Evolutionary conservation across 169 alveolate genomes (phyloP), one percentile per base, ranked within the genome.

Genomic region (Plasmodium fragile): DNA sequence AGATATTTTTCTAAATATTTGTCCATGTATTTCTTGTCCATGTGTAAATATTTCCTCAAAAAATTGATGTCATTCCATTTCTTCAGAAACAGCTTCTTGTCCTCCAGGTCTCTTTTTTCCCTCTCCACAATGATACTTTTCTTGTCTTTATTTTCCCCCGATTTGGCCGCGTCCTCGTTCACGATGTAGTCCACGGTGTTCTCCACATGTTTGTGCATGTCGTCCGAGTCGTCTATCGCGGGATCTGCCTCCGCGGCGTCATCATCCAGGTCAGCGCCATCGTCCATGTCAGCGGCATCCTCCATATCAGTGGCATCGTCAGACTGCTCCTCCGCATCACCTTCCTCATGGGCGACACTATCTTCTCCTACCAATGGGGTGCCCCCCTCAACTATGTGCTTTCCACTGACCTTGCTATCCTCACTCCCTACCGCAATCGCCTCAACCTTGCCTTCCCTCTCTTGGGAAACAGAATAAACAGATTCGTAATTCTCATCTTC

Each of bases 21-120:
- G 43, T 87, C 85, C n/a, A 49, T 59, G 16, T 53, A 59, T 22
- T 73, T 65, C 59, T 87, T 87, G 7, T 77, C 81, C 39, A 87
- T 77, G 5, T 30, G 65, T 75, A 87, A 87, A 87, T 87, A 87
- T 52, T 87, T 87, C 45, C 89, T 77, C 32, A 87, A 87, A 77
- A 77, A 77, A 77, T 87, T 43, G 3, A 87, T 87, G 49, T 87
- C 93, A 32, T 87, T 75, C 45, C 80, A 39, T 77, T 87, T 87
- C 30, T 87, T 75, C 41, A 87, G 41, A 16, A 87, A 52, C 5
- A 13, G n/a, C 52, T 77, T 85, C 59, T 83, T 78, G 34, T 94
- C 69, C 18, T 92, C 93, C 65, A 85, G 25, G 5, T 87, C 96
- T 13, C 80, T 82, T 43, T 84, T 39, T 43, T 94, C 45, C 16